These are phyloP conservation scores for Capsicum rhomboideum DNA, from an alignment of 257 asterid species.

Conservation along the genomic window DNA sequence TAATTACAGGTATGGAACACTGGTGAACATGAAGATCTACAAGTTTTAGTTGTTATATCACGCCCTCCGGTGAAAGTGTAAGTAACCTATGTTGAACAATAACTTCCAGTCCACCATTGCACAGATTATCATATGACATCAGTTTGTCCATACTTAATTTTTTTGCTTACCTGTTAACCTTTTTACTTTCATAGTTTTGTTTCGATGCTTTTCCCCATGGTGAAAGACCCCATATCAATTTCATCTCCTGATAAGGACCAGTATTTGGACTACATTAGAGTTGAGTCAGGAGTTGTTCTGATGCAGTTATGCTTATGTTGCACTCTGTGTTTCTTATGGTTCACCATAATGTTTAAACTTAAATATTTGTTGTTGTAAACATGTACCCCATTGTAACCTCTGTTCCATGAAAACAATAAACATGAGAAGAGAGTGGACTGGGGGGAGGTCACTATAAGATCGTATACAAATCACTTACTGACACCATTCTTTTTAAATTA, in stretches of 20 bases:
- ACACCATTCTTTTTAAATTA: neutral
- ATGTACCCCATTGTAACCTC: neutral
- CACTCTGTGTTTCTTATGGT: neutral
- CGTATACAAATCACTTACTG: neutral
- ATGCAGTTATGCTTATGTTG: neutral
- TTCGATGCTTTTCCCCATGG: neutral
- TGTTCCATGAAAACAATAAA: neutral
- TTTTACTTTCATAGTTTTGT: neutral
- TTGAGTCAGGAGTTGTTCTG: neutral
- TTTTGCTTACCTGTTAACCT: neutral
- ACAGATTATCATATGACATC: neutral
- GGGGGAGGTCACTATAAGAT: neutral
- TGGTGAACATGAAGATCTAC: constrained; percentile 57
- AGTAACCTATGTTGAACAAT: constrained; percentile 13
- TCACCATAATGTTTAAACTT: neutral
- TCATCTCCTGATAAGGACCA: neutral
- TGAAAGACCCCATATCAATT: neutral
- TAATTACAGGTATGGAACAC: constrained; percentile 65
- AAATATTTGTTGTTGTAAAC: neutral
- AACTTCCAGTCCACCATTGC: neutral
- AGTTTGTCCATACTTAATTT: neutral
- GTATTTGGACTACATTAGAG: neutral
- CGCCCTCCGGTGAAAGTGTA: constrained; percentile 92
- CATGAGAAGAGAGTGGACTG: neutral
- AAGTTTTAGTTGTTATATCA: constrained; percentile 64